phyloP scores from a whole-genome alignment of 1,139 yeast species.

The Taphrina confusa region DNA sequence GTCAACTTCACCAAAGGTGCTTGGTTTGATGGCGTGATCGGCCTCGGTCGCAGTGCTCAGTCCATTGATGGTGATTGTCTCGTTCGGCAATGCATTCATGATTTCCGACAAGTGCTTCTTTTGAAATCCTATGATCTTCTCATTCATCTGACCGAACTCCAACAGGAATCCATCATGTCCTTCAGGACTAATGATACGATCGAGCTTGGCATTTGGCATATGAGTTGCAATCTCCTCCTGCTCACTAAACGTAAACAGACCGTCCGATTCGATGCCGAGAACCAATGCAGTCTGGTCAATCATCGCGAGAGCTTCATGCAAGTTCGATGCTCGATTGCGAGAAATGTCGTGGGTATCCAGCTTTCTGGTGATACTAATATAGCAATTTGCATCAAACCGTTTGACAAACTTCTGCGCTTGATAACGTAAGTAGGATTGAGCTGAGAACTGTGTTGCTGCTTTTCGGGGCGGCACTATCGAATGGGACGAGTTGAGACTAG shows the following conservation, averaged over 20 bases:
- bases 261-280: slow-evolving; percentile 89
- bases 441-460: slow-evolving; percentile 88
- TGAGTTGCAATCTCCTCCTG: slow-evolving; percentile 78
- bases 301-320: slow-evolving; percentile 57
- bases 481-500: slow-evolving; percentile 4
- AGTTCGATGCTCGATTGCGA: slow-evolving; percentile 62
- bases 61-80: slow-evolving; percentile 45
- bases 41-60: slow-evolving; percentile 50
- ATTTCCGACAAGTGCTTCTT: slow-evolving; percentile 58
- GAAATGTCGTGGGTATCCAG: slow-evolving; percentile 93
- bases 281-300: slow-evolving; percentile 74
- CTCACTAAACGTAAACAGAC: slow-evolving; percentile 86
- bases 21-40: slow-evolving; percentile 53
- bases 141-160: slow-evolving; percentile 81
- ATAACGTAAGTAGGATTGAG: slow-evolving; percentile 88
- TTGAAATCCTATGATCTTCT: slow-evolving; percentile 67
- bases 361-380: slow-evolving; percentile 87
- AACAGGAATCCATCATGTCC: slow-evolving; percentile 96
- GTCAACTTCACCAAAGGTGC: slow-evolving; percentile 94
- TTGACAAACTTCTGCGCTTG: slow-evolving; percentile 88
- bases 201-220: slow-evolving; percentile 68
- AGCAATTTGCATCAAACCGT: slow-evolving; percentile 94
- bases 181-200: slow-evolving; percentile 84
- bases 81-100: slow-evolving; percentile 58
- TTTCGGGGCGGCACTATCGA: slow-evolving; percentile 10